Percentiles rank a stretch among this genome's conserved stretches.
These are phyloP conservation scores for Cladosporium velox DNA, from an alignment of 2,329 filamentous ascomycete genomes.

Conservation along the genomic window DNA sequence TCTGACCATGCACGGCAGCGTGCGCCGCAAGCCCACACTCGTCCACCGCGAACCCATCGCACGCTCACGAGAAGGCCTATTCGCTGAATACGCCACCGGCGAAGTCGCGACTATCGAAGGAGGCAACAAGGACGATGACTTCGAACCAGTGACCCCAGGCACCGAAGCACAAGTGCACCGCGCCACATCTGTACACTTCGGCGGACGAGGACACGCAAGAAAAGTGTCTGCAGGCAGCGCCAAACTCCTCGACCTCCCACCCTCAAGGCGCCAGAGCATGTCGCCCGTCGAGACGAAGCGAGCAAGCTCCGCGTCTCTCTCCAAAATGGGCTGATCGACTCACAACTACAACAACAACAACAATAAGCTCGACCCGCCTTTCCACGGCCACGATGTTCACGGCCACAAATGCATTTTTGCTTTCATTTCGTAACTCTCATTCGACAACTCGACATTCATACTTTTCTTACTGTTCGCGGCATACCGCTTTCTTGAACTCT, in stretches of 20 bases:
- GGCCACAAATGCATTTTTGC: not conserved
- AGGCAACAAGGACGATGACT: slow-evolving; percentile 23
- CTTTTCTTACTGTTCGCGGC: slow-evolving; percentile 17
- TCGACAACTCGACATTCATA: not conserved
- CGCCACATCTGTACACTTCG: slow-evolving; percentile 70
- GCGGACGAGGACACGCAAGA: slow-evolving; percentile 61
- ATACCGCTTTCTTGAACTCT: slow-evolving; percentile 1
- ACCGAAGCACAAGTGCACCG: slow-evolving; percentile 53
- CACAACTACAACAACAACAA: not conserved
- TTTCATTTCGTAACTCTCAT: not conserved
- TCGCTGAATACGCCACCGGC: slow-evolving; percentile 52
- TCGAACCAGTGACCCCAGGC: slow-evolving; percentile 24
- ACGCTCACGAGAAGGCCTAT: slow-evolving; percentile 63
- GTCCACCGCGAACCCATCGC: slow-evolving; percentile 60
- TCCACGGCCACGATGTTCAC: slow-evolving; percentile 1
- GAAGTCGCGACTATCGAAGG: slow-evolving; percentile 31
- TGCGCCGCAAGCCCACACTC: slow-evolving; percentile 63
- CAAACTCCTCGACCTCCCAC: slow-evolving; percentile 65
- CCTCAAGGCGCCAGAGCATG: slow-evolving; percentile 14
- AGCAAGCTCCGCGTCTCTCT: slow-evolving; percentile 11
- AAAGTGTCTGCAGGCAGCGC: slow-evolving; percentile 79
- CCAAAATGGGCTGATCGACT: not conserved
- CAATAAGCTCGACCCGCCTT: not conserved
- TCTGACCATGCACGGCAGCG: slow-evolving; percentile 46
- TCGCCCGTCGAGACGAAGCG: slow-evolving; percentile 8